Base-by-base conservation (phyloP, 768 basidiomycete species). In the Podaxis sp. region DNA sequence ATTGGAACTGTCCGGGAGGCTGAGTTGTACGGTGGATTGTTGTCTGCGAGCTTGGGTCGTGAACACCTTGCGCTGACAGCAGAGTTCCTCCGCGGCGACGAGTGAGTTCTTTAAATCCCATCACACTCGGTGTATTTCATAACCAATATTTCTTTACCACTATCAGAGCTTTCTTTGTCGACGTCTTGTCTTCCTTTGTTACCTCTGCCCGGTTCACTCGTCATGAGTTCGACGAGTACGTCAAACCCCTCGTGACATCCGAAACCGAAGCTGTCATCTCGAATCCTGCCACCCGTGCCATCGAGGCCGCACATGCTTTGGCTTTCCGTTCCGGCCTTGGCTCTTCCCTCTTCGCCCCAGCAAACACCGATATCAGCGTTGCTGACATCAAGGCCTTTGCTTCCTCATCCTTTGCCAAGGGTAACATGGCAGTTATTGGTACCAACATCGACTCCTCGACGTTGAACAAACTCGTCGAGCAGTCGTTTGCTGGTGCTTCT, bases 291-390 rank as follows among this genome's bases (percentile, higher is more conserved):
- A 82, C 84, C 1, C 80, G 82, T 68, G 95, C 95, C 46, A 66
- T 99, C 61, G 96, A 99, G 71, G 79, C 89, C 40, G 95, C 95
- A 3, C 96, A 99, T 74, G 75, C 84, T 49, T 80, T 96, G 63
- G 96, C 96, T 49, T 99, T 99, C 91, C 94, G 96, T 71, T 82
- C 81, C 48, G 96, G 96, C 15, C 94, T 99, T 69, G 96, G 96
- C 68, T 84, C 90, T 68, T 90, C 96, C 24, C 84, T 98, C 64
- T 94, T 93, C 76, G 90, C 95, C 19, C 79, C 88, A n/a, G 79
- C 85, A 15, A 87, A 92, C 71, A 77, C 77, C 63, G 76, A 82
- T 67, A 75, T 92, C 68, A 83, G 87, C 53, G 81, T 83, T 22
- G 83, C 82, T 12, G 89, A 93, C 67, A 83, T 96, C 69, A 87